phyloP scores from a whole-genome alignment of 2,329 filamentous ascomycete genomes.

The Juglanconis oblonga region DNA sequence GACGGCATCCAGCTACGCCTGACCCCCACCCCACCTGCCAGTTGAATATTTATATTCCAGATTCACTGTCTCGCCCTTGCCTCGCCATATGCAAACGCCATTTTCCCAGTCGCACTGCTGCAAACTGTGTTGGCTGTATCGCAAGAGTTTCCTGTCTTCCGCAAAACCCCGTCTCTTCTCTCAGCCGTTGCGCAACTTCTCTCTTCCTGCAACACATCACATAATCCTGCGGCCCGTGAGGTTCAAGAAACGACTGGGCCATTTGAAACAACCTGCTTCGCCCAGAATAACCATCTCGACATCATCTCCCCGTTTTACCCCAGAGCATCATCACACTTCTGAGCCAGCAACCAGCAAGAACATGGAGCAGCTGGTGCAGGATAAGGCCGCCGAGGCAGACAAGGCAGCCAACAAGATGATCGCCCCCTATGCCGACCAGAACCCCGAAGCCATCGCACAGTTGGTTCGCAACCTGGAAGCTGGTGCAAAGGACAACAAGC shows the following conservation, averaged over 20 bases:
- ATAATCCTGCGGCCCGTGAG: not conserved
- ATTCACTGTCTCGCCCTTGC: not conserved
- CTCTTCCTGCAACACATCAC: not conserved
- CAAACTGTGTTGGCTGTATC: not conserved
- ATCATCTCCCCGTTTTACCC: not conserved
- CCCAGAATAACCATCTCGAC: not conserved
- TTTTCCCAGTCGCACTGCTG: not conserved
- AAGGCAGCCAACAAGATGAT: conserved; percentile 32
- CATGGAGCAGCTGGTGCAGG: conserved; percentile 9
- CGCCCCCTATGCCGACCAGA: conserved; percentile 66
- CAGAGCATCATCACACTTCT: not conserved
- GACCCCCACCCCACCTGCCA: not conserved
- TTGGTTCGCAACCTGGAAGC: conserved; percentile 65
- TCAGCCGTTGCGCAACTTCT: not conserved
- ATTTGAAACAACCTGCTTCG: not conserved
- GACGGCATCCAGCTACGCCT: too few relatives aligned
- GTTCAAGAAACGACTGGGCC: not conserved
- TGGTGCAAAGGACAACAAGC: conserved; percentile 51
- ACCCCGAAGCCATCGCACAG: conserved; percentile 62
- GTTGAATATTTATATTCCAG: not conserved
- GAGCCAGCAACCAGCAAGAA: not conserved
- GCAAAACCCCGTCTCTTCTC: not conserved
- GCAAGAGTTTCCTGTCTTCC: not conserved
- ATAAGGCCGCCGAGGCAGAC: conserved; percentile 1
- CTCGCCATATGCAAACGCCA: not conserved